A percentile compares a stretch with the other conserved stretches of the same genome.
phyloP scores from a whole-genome alignment of 176 grass and related monocot genomes.

The Miscanthus lutarioriparius region DNA sequence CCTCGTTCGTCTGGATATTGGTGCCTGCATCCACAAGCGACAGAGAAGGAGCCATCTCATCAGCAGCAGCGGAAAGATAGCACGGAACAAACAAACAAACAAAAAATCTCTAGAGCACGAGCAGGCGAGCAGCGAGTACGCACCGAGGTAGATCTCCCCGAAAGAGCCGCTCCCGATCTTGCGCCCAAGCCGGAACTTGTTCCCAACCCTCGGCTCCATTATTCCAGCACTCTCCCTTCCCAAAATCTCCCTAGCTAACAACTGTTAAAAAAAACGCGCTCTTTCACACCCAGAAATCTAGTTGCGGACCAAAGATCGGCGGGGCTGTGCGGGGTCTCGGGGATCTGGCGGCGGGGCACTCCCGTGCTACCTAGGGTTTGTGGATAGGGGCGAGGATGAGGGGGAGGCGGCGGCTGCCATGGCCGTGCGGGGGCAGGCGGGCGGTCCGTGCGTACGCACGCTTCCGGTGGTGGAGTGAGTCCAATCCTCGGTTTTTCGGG shows the following conservation, averaged over 20 bases:
- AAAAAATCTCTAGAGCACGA: neutral
- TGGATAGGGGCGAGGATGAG: constrained; percentile 5
- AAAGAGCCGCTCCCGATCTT: constrained; percentile 99
- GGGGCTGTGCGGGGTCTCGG: neutral
- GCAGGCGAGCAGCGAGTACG: constrained; percentile 21
- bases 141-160: constrained; percentile 99
- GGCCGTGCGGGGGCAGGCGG: constrained; percentile 26
- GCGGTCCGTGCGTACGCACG: constrained; percentile 14
- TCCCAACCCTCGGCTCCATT: constrained; percentile 96
- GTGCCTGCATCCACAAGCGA: constrained; percentile 56
- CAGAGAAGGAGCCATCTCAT: constrained; percentile 9
- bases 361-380: constrained; percentile 55
- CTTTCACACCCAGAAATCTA: constrained; percentile 39
- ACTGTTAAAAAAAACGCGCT: constrained; percentile 17
- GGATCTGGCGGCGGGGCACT: neutral
- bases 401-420: constrained; percentile 25
- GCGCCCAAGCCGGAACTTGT: constrained; percentile 92
- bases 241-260: neutral
- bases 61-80: constrained; percentile 1
- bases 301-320: constrained; percentile 29
- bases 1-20: constrained; percentile 97
- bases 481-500: constrained; percentile 19
- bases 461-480: constrained; percentile 34
- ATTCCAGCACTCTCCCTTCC: neutral
- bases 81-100: neutral